A percentile compares a stretch with the other conserved stretches of the same genome.
Evolutionary conservation across 1,284 basidiomycete species (phyloP).

Genomic region (Acaromyces ingoldii): DNA sequence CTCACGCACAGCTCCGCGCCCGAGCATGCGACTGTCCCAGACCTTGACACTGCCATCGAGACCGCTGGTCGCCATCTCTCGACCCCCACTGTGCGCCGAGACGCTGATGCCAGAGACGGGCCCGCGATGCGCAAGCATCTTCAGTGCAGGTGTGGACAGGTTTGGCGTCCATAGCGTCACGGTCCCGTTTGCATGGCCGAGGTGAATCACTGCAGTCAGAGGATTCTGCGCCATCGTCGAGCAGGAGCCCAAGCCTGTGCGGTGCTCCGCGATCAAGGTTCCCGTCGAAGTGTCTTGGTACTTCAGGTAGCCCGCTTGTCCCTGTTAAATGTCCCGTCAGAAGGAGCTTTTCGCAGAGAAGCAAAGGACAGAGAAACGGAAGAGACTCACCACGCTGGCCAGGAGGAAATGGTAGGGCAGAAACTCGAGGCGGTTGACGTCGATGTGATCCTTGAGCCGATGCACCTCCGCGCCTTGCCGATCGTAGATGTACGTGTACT

Average conservation of each 20-base stretch:
- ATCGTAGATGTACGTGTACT: slow-evolving; percentile 95
- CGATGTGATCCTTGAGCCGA: slow-evolving; percentile 66
- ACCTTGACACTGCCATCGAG: slow-evolving; percentile 82
- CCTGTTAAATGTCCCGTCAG: too few species aligned
- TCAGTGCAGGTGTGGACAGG: slow-evolving; percentile 81
- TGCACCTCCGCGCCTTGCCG: slow-evolving; percentile 85
- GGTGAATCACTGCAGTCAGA: slow-evolving; percentile 82
- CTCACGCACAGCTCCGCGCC: slow-evolving; percentile 67
- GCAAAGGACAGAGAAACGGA: too few species aligned
- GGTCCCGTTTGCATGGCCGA: slow-evolving; percentile 72
- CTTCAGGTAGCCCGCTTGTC: slow-evolving; percentile 81
- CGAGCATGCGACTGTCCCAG: slow-evolving; percentile 96
- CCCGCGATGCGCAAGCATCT: slow-evolving; percentile 82
- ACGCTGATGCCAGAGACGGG: slow-evolving; percentile 76
- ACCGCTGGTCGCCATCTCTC: slow-evolving; percentile 86
- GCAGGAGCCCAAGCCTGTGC: slow-evolving; percentile 66
- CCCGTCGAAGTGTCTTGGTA: slow-evolving; percentile 98
- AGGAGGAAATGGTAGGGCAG: slow-evolving; percentile 94
- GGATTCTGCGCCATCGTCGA: slow-evolving; percentile 83
- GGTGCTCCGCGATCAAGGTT: slow-evolving; percentile 75
- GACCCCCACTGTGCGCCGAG: slow-evolving; percentile 67
- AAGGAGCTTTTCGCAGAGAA: too few species aligned
- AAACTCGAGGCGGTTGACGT: slow-evolving; percentile 85
- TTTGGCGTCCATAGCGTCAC: slow-evolving; percentile 97
- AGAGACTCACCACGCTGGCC: slow-evolving; percentile 69